phyloP scores from a whole-genome alignment of 2,329 filamentous ascomycete genomes.

The Fusarium succisae region DNA sequence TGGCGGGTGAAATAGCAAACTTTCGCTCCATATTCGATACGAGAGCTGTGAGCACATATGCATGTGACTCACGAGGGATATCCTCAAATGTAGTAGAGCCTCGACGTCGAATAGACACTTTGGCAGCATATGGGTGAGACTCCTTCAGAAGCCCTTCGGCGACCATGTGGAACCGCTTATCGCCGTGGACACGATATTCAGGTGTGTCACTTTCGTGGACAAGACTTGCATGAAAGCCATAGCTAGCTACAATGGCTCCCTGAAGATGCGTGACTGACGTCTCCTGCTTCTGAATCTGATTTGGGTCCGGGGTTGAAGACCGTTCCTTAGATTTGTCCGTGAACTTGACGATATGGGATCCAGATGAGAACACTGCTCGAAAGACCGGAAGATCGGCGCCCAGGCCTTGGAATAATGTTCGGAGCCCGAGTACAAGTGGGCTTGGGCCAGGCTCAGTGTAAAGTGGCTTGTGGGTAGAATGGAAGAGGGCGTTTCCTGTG shows the following conservation, averaged over 20 bases:
- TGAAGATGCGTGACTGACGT: slow-evolving; percentile 58
- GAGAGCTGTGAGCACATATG: slow-evolving; percentile 79
- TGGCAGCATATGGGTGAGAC: slow-evolving; percentile 60
- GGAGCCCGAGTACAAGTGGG: slow-evolving; percentile 60
- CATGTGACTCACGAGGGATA: slow-evolving; percentile 63
- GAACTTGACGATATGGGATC: slow-evolving; percentile 59
- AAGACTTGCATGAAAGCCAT: slow-evolving; percentile 88
- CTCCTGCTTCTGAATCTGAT: slow-evolving; percentile 42
- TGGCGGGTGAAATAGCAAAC: slow-evolving; percentile 83
- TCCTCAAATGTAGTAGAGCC: slow-evolving; percentile 26
- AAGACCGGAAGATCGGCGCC: slow-evolving; percentile 69
- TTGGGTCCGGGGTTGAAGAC: neutral
- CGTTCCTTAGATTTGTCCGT: slow-evolving; percentile 22
- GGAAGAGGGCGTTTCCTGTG: slow-evolving; percentile 72
- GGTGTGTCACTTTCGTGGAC: slow-evolving; percentile 91
- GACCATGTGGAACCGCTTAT: slow-evolving; percentile 84
- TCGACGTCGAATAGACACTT: slow-evolving; percentile 49
- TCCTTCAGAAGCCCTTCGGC: slow-evolving; percentile 75
- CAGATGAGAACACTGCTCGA: slow-evolving; percentile 67
- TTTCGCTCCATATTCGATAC: slow-evolving; percentile 84
- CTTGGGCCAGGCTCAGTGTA: slow-evolving; percentile 54
- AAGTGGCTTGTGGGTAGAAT: slow-evolving; percentile 68
- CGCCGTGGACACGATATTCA: slow-evolving; percentile 80
- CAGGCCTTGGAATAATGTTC: slow-evolving; percentile 68
- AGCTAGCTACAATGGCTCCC: slow-evolving; percentile 87